Evolutionary conservation across 176 grass and related monocot genomes (phyloP), one percentile per base, ranked within the genome.

Genomic region (Carex littledalei): DNA sequence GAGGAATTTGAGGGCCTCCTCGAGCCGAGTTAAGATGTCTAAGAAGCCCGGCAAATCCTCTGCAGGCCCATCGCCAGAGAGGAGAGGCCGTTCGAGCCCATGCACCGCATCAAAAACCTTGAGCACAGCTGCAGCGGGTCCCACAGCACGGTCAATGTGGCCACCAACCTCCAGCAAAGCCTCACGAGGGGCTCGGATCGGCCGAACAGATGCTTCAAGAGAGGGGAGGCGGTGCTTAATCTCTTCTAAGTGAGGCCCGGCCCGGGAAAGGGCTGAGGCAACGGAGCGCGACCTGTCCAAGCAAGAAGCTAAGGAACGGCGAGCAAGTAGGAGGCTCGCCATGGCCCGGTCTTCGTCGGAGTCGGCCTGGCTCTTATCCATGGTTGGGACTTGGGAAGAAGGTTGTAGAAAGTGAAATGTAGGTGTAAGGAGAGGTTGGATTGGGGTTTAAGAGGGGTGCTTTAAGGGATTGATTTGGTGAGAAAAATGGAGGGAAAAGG

Each of bases 31-130:
- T 15, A 98, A 86, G 50, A 98, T 89, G 56, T 89, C 86, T 55
- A 98, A 89, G 88, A 90, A 94, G 0, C 88, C 89, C 0, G 72
- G 26, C 14, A 98, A 84, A 62, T 98, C 91, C 11, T 34, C 82
- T 0, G 56, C 52, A 2, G 88, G 88, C 20, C 80, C 63, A 14
- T 63, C 86, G 1, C 56, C 82, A 8, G 63, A 87, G 41, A 98
- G 95, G 1, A 98, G 92, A 45, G 95, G 88, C 55, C 86, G 84
- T 84, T 98, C 92, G 52, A 98, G 92, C 6, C 95, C 92, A 72
- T 94, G 95, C 7, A 98, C 91, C 47, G 95, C 95, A 75, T 98
- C 95, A 67, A 98, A 98, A n/a, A 98, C 92, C 95, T 98, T 98
- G 74, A 98, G 95, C 12, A 98, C 95, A 18, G 91, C 92, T 0